Base-by-base conservation (phyloP, 768 basidiomycete genomes). In the Pholiota molesta region DNA sequence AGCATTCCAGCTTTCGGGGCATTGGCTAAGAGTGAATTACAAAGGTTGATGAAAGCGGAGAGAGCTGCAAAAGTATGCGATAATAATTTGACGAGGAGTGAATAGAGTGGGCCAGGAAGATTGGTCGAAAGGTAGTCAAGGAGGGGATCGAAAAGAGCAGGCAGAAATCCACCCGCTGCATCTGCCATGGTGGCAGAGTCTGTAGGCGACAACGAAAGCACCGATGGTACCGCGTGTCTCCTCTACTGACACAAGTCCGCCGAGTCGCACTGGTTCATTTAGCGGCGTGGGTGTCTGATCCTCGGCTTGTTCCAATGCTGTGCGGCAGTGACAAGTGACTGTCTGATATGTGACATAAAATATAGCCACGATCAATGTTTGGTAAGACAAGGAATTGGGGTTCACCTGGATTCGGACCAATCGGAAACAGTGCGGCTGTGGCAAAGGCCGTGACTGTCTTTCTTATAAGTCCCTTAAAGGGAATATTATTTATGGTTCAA, bases 1-100 rank as follows among this genome's bases (percentile, higher is more conserved):
- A 6, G 80, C 77, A 67, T 90, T 83, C 89, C 89, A 91, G 64
- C 84, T 79, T 65, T 78, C 75, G 35, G 86, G 62, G 79, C 76
- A 52, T 81, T 80, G 28, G 81, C 76, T 14, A 83, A 47, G 16
- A 91, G 69, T 2, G 86, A 77, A 17, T 74, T 68, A 59, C 82
- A 64, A 52, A 92, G 76, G 7, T 76, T 75, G 66, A 82, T 71
- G 21, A 87, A 60, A 6, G 87, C 79, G 8, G 81, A 77, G 65
- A 80, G 53, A 47, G 90, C 74, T 3, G 83, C 78, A 19, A 89
- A 73, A 1, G 76, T 63, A 66, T 89, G 80, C 2, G 87, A 83
- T 45, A 89, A 63, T 56, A 86, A 66, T 11, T 78, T 79, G 57
- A 84, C 67, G 54, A 86, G 63, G 29, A 88, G 70, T 16, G 77